Evolutionary conservation across 2,329 filamentous ascomycete genomes (phyloP), one percentile per base, ranked within the genome.

Genomic region (Alternaria panax): DNA sequence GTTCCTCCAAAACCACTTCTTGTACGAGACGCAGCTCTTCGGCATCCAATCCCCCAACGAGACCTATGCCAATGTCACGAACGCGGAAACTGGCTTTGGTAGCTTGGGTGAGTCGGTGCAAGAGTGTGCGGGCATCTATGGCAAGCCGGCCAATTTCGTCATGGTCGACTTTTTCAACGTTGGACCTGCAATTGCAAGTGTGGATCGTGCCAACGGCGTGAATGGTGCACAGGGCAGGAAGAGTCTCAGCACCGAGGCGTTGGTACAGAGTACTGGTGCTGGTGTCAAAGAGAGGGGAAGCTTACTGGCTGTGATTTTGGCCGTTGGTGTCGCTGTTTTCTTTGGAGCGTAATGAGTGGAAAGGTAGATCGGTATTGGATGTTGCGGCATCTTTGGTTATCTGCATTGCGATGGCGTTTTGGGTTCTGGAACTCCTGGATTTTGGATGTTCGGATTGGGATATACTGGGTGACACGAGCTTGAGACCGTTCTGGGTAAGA

Each of bases 161-260:
- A 83, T 95, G 9, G 90, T 94, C 1, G 92, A 96, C 77, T 94
- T 92, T 76, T 93, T 89, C 76, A 89, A 92, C 74, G 83, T 88
- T 59, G 91, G 89, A 0, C 87, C 89, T 0, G 86, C 90, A 30
- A 86, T 95, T 54, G 81, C 83, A 7, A 88, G 88, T 0, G 88
- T 90, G 2, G 92, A 95, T 77, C 90, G 68, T 45, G 78, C 92
- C 70, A 96, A 95, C 75, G 80, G 81, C 5, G 80, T 87, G n/a
- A 77, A 74, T 3, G 52, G 57, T 7, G 60, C 71, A 4, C 58
- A 57, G 7, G 75, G 75, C 0, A 63, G 75, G 43, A 72, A 57
- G 63, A 64, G 30, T 25, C 47, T 77, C 5, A 68, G 68, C 14
- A 66, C 66, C 0, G 68, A 52, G 34, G 36, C 65, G 7, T 51